Base-by-base conservation (phyloP, 176 grass and related monocot species). In the Saccharum officinarum region DNA sequence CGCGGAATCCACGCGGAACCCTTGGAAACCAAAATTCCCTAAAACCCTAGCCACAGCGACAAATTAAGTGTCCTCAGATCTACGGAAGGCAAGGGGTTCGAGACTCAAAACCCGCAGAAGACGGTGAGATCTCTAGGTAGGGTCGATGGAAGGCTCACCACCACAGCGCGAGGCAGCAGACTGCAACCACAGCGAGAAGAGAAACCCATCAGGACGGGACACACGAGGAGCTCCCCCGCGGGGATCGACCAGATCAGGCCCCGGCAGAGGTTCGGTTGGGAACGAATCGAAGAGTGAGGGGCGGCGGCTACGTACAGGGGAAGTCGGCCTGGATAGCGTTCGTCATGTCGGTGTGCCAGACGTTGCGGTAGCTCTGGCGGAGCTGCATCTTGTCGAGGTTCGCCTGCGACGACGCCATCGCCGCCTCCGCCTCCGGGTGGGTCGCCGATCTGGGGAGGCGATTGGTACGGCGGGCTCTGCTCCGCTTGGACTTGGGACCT, bases 341-440 rank as follows among this genome's bases (percentile, higher is more conserved):
- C 23, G 73, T 77, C 84, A 99, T 92, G 63, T 99, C 93, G 42
- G 93, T 89, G 88, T 96, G 93, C 93, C 93, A 99, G 52, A 99
- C 67, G 89, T 98, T 98, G 71, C 89, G 91, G 86, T 98, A 98
- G 91, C 76, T 88, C 93, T 96, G 91, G 46, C 93, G 97, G 55
- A 91, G 89, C 84, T 98, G 80, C 97, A 96, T 92, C 93, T 96
- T 99, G 38, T 99, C 92, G 40, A 96, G 20, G 67, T 84, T 79
- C 41, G 76, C 88, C 93, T 92, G 97, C 77, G 88, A 93, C 70
- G 92, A 77, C 90, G 94, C 81, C 89, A 91, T 91, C 50, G 63
- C 70, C 13, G 39, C 57, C 7, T 1, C 22, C 49, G 49, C 2
- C 54, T 61, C 59, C 59, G 60, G 23, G 23, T 67, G 10, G 79